Percentiles rank a stretch among this genome's conserved stretches.
phyloP scores from a whole-genome alignment of 768 basidiomycete genomes.

The Daedalea quercina region DNA sequence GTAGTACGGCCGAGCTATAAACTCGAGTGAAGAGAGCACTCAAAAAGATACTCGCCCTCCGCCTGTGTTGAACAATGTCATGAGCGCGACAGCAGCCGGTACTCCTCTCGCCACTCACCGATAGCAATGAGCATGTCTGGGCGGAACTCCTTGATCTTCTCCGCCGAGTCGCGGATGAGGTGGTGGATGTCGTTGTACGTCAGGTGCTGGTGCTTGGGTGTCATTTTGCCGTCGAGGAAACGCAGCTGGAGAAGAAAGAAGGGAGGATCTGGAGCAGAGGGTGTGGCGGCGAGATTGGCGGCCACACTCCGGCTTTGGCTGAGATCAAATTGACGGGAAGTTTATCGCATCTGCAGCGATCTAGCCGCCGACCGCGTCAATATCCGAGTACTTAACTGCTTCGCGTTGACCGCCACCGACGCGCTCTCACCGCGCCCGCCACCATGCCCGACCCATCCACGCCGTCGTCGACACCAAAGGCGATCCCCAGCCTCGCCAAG shows the following conservation, averaged over 20 bases:
- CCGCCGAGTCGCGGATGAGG: conserved; percentile 62
- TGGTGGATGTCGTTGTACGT: conserved; percentile 95
- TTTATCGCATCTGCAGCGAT: background rate
- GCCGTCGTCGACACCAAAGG: conserved; percentile 37
- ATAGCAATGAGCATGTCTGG: conserved; percentile 86
- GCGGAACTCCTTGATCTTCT: conserved; percentile 71
- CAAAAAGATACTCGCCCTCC: conserved; percentile 60
- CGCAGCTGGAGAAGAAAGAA: background rate
- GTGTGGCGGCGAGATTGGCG: background rate
- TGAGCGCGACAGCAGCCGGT: background rate
- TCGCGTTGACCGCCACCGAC: too few relatives aligned
- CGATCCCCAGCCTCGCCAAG: conserved; percentile 72
- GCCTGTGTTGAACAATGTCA: conserved; percentile 34
- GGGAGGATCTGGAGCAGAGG: background rate
- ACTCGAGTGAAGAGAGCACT: conserved; percentile 8
- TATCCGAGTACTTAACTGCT: too few relatives aligned
- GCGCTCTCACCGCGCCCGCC: background rate
- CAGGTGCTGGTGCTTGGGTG: conserved; percentile 53
- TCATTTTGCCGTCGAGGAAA: background rate
- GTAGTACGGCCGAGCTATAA: conserved; percentile 10
- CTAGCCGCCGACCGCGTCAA: background rate
- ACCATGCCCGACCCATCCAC: conserved; percentile 14
- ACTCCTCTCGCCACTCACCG: conserved; percentile 34
- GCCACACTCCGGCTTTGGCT: background rate
- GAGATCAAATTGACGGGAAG: background rate